A percentile compares a stretch with the other conserved stretches of the same genome.
Conservation (phyloP, 2,329 filamentous ascomycete species). For the Pseudohalonectria lignicola region DNA sequence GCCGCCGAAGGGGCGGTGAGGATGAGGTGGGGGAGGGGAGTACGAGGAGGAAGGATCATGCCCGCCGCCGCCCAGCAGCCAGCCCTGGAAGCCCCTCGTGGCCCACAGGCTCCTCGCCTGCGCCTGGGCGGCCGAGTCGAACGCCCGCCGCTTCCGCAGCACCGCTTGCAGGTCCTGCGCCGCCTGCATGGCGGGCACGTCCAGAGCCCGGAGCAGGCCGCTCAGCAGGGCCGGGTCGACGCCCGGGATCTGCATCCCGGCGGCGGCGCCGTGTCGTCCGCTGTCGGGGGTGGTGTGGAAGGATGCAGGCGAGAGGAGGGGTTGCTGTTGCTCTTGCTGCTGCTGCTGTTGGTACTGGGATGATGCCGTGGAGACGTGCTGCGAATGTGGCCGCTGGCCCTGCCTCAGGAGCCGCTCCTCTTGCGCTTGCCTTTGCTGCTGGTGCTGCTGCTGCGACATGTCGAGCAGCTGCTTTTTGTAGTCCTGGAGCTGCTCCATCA, state of each 20-base stretch:
- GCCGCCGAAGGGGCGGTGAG: no score
- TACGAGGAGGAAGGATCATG: neutral
- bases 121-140: neutral
- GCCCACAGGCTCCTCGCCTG: neutral
- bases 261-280: neutral
- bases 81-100: neutral
- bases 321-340: neutral
- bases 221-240: neutral
- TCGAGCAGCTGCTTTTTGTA: neutral
- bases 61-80: no score
- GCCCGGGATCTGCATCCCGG: neutral
- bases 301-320: no score
- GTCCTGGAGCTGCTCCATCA: neutral
- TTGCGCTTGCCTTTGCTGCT: no score
- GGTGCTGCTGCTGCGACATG: neutral
- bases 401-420: neutral
- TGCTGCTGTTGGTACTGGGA: neutral
- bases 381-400: neutral
- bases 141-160: neutral
- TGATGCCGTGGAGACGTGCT: neutral
- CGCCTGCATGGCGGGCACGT: neutral
- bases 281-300: no score
- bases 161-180: neutral
- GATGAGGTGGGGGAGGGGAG: no score
- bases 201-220: neutral